phyloP scores from a whole-genome alignment of 2,329 filamentous ascomycete species.

The Aureobasidium sp. region DNA sequence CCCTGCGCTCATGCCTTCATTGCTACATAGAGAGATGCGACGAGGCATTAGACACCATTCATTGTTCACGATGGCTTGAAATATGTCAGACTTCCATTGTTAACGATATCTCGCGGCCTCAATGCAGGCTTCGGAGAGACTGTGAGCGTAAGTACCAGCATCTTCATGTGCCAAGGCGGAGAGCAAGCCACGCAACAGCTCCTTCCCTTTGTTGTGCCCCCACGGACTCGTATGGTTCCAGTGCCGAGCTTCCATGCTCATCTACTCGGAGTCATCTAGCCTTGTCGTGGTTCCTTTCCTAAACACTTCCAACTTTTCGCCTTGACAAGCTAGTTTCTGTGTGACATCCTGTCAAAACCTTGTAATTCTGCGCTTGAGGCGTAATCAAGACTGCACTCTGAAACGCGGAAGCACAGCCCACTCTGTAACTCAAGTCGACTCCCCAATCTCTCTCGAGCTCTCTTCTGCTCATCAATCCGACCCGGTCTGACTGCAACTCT shows the following conservation, averaged over 20 bases:
- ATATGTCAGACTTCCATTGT: not conserved
- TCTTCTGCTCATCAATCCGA: conserved; percentile 5
- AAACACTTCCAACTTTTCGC: not conserved
- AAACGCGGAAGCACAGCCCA: conserved; percentile 14
- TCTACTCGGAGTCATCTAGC: not conserved
- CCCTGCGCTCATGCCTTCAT: not conserved
- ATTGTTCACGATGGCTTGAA: no score
- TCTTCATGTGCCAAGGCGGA: conserved; percentile 1
- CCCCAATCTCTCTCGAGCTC: conserved; percentile 11
- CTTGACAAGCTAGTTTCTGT: not conserved
- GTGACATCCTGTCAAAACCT: conserved; percentile 9
- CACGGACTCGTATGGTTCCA: conserved; percentile 5
- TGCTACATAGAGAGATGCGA: no score
- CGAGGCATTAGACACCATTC: no score
- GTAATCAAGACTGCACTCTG: conserved; percentile 10
- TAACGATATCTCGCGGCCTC: no score
- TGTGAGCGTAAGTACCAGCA: not conserved
- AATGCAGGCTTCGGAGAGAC: not conserved
- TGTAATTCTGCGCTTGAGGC: conserved; percentile 5
- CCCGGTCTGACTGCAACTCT: conserved; percentile 1
- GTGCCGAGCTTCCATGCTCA: not conserved
- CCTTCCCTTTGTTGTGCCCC: conserved; percentile 9
- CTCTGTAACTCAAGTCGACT: conserved; percentile 10
- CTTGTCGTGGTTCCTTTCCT: not conserved
- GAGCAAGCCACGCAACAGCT: conserved; percentile 1